These are phyloP conservation scores for Ormosia emarginata DNA, from an alignment of 306 rosid genomes.

Conservation along the genomic window DNA sequence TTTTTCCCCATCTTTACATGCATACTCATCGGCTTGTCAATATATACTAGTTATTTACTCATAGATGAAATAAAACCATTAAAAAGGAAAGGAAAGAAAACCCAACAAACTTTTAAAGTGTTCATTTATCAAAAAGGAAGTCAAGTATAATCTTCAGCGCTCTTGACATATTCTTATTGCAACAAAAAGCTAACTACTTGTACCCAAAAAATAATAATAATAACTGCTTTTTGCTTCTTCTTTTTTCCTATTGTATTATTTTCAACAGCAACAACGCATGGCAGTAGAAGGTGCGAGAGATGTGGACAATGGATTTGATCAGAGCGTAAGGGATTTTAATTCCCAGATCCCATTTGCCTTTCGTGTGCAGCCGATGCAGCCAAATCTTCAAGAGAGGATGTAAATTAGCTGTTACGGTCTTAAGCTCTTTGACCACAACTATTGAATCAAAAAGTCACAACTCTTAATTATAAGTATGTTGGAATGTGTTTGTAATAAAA, in stretches of 20 bases:
- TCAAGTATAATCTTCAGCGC: too few species aligned
- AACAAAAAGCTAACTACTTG: neutral
- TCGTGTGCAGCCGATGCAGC: constrained; percentile 52
- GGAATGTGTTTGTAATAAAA: neutral
- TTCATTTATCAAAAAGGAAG: neutral
- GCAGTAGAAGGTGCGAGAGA: constrained; percentile 57
- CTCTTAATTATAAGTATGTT: neutral
- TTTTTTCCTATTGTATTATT: neutral
- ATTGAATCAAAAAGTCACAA: neutral
- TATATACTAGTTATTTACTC: neutral
- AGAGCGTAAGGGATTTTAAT: constrained; percentile 41
- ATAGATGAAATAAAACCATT: neutral
- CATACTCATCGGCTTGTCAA: neutral
- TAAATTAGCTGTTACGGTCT: neutral
- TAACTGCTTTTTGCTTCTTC: neutral
- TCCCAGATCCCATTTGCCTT: constrained; percentile 49
- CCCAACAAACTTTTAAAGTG: neutral
- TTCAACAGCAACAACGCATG: constrained; percentile 56
- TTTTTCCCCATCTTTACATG: neutral
- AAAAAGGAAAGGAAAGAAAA: neutral
- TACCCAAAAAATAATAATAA: neutral
- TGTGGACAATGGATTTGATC: constrained; percentile 51
- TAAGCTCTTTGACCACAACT: neutral
- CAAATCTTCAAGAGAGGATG: constrained; percentile 52
- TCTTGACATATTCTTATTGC: too few species aligned